Evolutionary conservation across 2,329 filamentous ascomycete genomes (phyloP).

Genomic region (Claviceps quebecensis): DNA sequence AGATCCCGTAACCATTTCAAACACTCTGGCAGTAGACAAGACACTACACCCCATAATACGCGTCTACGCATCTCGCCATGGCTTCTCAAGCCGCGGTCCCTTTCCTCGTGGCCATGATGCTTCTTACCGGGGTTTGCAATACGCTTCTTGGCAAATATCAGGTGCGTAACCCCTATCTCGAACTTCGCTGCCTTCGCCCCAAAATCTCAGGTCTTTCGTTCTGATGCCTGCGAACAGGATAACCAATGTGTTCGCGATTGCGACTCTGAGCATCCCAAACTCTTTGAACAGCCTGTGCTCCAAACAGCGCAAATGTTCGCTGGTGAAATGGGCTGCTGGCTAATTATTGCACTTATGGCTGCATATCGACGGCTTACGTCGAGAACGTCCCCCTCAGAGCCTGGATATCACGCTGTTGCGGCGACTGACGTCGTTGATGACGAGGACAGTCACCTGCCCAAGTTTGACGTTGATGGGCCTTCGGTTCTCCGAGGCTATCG

Average conservation of each 20-base stretch:
- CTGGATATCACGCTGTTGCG: constrained; percentile 54
- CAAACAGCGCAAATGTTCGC: constrained; percentile 98
- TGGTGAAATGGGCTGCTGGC: constrained; percentile 91
- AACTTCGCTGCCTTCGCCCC: neutral
- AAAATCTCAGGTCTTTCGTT: neutral
- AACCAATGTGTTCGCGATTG: constrained; percentile 95
- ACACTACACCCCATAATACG: neutral
- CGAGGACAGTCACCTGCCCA: constrained; percentile 8
- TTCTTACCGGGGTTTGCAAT: constrained; percentile 91
- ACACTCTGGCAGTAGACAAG: neutral
- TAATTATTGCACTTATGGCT: constrained; percentile 61
- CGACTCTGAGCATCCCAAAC: constrained; percentile 51
- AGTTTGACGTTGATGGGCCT: constrained; percentile 36
- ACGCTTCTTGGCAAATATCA: constrained; percentile 95
- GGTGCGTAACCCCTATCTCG: constrained; percentile 30
- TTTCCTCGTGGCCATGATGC: constrained; percentile 88
- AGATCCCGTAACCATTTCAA: neutral
- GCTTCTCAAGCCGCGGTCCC: constrained; percentile 59
- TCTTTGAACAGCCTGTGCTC: constrained; percentile 89
- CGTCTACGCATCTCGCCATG: constrained; percentile 33
- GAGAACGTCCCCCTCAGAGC: constrained; percentile 26
- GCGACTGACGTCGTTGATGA: constrained; percentile 26
- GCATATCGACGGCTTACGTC: constrained; percentile 47
- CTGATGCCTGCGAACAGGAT: constrained; percentile 41
- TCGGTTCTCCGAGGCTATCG: constrained; percentile 57